Evolutionary conservation across 441 rosid species (phyloP), one percentile per base, ranked within the genome.

Genomic region (Macaranga tanarius): DNA sequence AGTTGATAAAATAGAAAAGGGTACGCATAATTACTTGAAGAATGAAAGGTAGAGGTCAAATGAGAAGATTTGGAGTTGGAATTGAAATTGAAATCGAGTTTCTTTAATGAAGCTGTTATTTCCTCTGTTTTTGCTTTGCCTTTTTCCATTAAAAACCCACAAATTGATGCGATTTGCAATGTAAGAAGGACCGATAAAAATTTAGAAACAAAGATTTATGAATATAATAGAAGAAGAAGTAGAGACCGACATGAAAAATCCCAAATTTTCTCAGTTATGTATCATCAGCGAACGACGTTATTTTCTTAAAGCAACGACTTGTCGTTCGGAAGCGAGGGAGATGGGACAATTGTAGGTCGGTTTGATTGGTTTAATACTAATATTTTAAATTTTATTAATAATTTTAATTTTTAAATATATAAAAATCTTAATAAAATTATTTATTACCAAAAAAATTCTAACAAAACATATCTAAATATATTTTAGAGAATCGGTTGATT

Each of bases 81-180:
- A 77, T 77, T 79, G 77, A 77, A 62, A 74, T 76, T 84, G 77
- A 88, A 75, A 73, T 82, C 80, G 17, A 92, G 88, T 48, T 81
- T 81, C 82, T 83, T 80, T 48, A 85, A 71, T 17, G 84, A 83
- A 58, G 45, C 42, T 25, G 80, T 51, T 10, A 86, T 52, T 52
- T 81, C 73, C 62, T 80, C 71, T 17, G 60, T 68, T 28, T 62
- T 69, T 25, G 84, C 71, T 65, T 76, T 81, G 40, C 66, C 72
- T 10, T 73, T 74, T 79, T 83, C 92, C 93, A 90, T 90, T 70
- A 71, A 72, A 82, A 23, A 10, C 25, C 11, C 23, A 5, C 10
- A 62, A 51, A 26, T 59, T 52, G 28, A 69, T 4, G 1, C 19
- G 10, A 7, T 11, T 25, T 40, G 38, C 7, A 34, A 34, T 34